Base-by-base conservation (phyloP, 2,329 filamentous ascomycete genomes). In the Amphichorda felina region DNA sequence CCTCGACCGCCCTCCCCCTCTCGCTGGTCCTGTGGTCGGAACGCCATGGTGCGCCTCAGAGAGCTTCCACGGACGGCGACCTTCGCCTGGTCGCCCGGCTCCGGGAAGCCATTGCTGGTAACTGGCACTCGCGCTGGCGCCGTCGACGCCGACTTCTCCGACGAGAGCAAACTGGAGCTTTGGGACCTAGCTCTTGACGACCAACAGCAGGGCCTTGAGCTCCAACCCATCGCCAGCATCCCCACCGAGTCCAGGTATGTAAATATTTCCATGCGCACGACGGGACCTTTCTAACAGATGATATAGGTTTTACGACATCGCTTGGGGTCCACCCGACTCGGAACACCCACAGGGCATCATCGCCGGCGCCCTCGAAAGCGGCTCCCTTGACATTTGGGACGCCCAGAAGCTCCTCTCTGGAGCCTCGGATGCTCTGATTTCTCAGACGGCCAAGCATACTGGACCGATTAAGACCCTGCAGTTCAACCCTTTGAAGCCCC, bases 11-110 rank as follows among this genome's bases (percentile, higher is more conserved):
- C 25, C 16, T 8, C 27, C 34, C 25, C 18, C 21, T 16, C 26
- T 21, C 34, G 13, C 7, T 40, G 36, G 40, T 42, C 41, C 35
- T 27, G 39, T 24, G 29, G 21, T 27, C 34, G 15, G 38, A 40
- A 49, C 55, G 63, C 48, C 60, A 98, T 98, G 91, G 89, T 95
- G 63, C 84, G 87, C 66, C 72, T 96, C 61, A 79, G 89, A 70
- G 88, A 96, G 69, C 93, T 98, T 55, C 84, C 87, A 58, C 79
- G 91, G 63, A 98, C 91, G 52, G 91, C 89, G 60, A 83, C 89
- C 51, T 98, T 98, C 60, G 86, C 91, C 54, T 98, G 91, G 89
- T 94, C 86, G 47, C 82, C 88, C 18, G 83, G 79, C 48, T 65
- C 84, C 34, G 72, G 75, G 27, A 76, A 79, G 47, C 87, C 89